Conservation (phyloP, 2,329 filamentous ascomycete genomes). For the Ophiocordyceps robertsii region DNA sequence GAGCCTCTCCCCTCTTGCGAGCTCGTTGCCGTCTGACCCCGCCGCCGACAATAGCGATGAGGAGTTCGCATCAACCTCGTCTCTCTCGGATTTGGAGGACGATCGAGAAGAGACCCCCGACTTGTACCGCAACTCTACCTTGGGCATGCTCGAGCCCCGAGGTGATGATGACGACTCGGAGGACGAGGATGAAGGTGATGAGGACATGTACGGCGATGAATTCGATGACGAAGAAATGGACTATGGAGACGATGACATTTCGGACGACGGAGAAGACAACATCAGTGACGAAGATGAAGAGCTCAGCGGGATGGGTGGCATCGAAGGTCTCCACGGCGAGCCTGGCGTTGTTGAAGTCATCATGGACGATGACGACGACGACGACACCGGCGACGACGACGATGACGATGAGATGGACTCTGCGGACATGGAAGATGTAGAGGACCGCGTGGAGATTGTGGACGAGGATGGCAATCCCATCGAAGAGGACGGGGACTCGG, state of each 20-base stretch:
- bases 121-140: constrained; percentile 87
- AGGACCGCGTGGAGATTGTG: constrained; percentile 41
- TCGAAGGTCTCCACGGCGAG: constrained; percentile 59
- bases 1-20: constrained; percentile 48
- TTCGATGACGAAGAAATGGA: constrained; percentile 90
- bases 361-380: constrained; percentile 55
- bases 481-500: constrained; percentile 45
- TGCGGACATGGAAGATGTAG: constrained; percentile 36
- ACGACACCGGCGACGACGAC: constrained; percentile 50
- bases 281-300: constrained; percentile 85
- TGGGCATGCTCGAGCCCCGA: constrained; percentile 84
- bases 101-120: constrained; percentile 91
- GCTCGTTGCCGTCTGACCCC: constrained; percentile 54
- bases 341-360: constrained; percentile 60
- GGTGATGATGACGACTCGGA: constrained; percentile 73
- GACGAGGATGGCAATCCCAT: constrained; percentile 49
- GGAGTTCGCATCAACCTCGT: constrained; percentile 76
- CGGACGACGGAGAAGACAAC: constrained; percentile 73
- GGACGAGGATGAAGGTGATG: constrained; percentile 61
- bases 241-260: constrained; percentile 69
- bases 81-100: constrained; percentile 76
- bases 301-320: constrained; percentile 68
- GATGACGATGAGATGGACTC: constrained; percentile 33
- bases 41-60: constrained; percentile 63
- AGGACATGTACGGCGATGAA: constrained; percentile 88